Evolutionary conservation across 2,329 filamentous ascomycete genomes (phyloP).

Genomic region (Epichloe sibirici): DNA sequence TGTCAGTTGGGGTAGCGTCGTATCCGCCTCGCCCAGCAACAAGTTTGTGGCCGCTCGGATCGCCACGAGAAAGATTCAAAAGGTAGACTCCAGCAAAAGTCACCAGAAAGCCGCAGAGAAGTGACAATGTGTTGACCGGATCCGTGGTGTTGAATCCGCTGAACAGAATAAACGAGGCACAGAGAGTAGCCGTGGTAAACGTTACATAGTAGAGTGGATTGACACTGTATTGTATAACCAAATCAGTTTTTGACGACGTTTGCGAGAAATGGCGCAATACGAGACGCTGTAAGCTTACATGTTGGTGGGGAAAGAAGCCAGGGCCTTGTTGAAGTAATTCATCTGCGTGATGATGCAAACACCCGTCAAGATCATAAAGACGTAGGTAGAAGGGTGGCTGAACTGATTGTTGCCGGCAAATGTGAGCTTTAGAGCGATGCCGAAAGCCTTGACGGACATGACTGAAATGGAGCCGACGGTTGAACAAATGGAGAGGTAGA

Average conservation of each 20-base stretch:
- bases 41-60: conserved; percentile 66
- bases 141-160: conserved; percentile 92
- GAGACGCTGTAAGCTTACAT: conserved; percentile 51
- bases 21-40: conserved; percentile 49
- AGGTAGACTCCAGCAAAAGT: conserved; percentile 95
- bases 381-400: conserved; percentile 86
- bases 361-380: conserved; percentile 84
- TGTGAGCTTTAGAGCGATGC: conserved; percentile 92
- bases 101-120: conserved; percentile 84
- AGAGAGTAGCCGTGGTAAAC: conserved; percentile 87
- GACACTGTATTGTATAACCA: conserved; percentile 45
- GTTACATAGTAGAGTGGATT: conserved; percentile 97
- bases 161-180: conserved; percentile 93
- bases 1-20: conserved; percentile 82
- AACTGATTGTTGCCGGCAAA: conserved; percentile 93
- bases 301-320: conserved; percentile 92
- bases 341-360: conserved; percentile 98
- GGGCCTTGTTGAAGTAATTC: conserved; percentile 99
- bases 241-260: conserved; percentile 1
- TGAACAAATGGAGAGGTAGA: conserved; percentile 96
- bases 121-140: conserved; percentile 79
- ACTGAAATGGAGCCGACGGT: conserved; percentile 94
- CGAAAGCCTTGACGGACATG: conserved; percentile 98
- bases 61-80: conserved; percentile 84
- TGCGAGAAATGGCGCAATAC: neutral